A percentile compares a stretch with the other conserved stretches of the same genome.
Conservation (phyloP, 2,329 filamentous ascomycete species). For the Paecilomyces variotii region DNA sequence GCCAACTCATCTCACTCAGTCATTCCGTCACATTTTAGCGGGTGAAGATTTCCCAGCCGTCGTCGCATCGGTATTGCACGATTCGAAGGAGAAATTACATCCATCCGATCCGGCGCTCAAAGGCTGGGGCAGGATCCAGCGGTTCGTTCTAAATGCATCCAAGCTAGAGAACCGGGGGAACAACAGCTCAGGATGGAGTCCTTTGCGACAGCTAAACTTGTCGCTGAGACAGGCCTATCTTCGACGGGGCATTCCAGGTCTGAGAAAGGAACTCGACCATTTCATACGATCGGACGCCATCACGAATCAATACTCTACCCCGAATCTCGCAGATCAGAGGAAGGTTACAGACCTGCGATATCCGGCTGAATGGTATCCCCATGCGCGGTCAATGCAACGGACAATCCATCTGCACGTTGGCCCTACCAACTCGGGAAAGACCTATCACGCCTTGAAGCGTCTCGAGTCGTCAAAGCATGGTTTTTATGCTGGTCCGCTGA, state of each 20-base stretch:
- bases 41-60: conserved; percentile 19
- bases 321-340: conserved; percentile 52
- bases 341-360: conserved; percentile 74
- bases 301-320: conserved; percentile 48
- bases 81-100: conserved; percentile 13
- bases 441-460: conserved; percentile 82
- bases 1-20: conserved; percentile 2
- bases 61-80: conserved; percentile 18
- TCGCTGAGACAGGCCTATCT: conserved; percentile 54
- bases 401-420: conserved; percentile 90
- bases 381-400: conserved; percentile 68
- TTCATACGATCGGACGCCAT: conserved; percentile 60
- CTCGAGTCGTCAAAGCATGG: conserved; percentile 69
- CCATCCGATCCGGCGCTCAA: conserved; percentile 9
- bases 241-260: conserved; percentile 40
- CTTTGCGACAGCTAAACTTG: conserved; percentile 17
- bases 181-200: conserved; percentile 8
- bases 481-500: conserved; percentile 83
- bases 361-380: conserved; percentile 87
- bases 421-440: conserved; percentile 97
- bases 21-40: conserved; percentile 7
- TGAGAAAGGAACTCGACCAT: conserved; percentile 55
- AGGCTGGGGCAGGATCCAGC: conserved; percentile 24
- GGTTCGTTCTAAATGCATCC: conserved; percentile 23
- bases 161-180: conserved; percentile 14